phyloP scores from a whole-genome alignment of 2,329 filamentous ascomycete genomes.

The Cladophialophora bantiana region DNA sequence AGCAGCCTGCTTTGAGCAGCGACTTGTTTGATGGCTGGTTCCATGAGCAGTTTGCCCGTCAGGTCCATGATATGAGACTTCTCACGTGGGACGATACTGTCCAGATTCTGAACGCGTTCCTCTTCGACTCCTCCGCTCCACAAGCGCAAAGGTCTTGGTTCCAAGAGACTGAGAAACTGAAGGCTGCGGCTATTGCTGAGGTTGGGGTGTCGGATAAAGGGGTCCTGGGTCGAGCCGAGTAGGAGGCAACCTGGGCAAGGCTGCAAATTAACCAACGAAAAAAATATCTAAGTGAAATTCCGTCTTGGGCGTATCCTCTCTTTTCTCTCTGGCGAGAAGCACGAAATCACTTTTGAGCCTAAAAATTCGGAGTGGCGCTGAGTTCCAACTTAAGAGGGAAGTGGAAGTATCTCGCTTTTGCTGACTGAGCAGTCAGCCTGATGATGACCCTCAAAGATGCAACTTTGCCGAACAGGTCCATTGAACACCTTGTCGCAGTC shows the following conservation, averaged over 20 bases:
- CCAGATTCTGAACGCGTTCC: neutral
- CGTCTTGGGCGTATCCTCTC: neutral
- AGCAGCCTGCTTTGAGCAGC: neutral
- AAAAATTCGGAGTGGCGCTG: neutral
- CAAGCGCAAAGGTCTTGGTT: neutral
- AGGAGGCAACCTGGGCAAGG: neutral
- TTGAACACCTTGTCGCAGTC: constrained; percentile 18
- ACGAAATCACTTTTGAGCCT: neutral
- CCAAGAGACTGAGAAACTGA: constrained; percentile 1
- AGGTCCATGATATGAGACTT: neutral
- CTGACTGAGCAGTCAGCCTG: neutral
- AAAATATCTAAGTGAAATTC: neutral
- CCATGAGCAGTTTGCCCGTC: constrained; percentile 1
- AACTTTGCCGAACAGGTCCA: constrained; percentile 13
- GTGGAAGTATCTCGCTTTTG: neutral
- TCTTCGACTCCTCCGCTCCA: neutral
- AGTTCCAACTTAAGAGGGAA: neutral
- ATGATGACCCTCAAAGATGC: constrained; percentile 1
- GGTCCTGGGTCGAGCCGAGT: neutral
- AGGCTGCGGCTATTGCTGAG: neutral
- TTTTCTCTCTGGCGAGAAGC: neutral
- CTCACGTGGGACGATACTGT: neutral
- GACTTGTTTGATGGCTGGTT: constrained; percentile 2
- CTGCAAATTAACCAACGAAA: neutral
- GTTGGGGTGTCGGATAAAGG: neutral